Evolutionary conservation across 352 stramenopile genomes (phyloP), one percentile per base, ranked within the genome.

Genomic region (Pythium pyrilobum): DNA sequence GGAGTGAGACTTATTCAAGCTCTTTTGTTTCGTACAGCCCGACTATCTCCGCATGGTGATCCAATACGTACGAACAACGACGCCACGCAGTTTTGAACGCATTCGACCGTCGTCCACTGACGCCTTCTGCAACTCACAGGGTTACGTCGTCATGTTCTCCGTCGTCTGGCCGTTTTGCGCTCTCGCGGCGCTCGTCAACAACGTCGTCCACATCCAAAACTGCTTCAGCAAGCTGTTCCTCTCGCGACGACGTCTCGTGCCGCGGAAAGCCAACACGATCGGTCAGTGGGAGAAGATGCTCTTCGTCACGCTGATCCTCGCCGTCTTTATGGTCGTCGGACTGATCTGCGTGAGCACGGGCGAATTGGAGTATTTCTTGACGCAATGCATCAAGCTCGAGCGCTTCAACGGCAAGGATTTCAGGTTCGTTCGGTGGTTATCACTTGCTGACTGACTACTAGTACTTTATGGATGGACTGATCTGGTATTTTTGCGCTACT

Each of bases 131-230:
- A 23, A 29, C 4, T 46, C 29, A 13, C 53, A 93, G 82, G 83
- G 83, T 66, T 93, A 89, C 38, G 78, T 93, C 18, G 83, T 93
- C 21, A 94, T 94, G 83, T 92, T 94, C 62, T 94, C 83, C 2
- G 78, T 89, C 23, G 79, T 94, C 33, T 94, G 81, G 83, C 83
- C 83, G 28, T 92, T 94, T 49, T 94, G 83, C 41, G 79, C 78
- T 11, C 67, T 94, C 28, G 79, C 79, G 8, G 83, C 75, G 5
- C 64, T 93, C 21, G 75, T 69, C 23, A 93, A 93, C 71, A 93
- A 93, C 49, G 51, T 83, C 12, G 67, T 93, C 28, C 83, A 93
- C 41, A 90, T 93, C 52, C 78, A 81, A 40, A 93, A 93, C 41
- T 81, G 78, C 25, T 93, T 91, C 62, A 77, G 85, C 64, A 94